phyloP scores from a whole-genome alignment of 1,284 basidiomycete species.

The Vanrija pseudolonga region DNA sequence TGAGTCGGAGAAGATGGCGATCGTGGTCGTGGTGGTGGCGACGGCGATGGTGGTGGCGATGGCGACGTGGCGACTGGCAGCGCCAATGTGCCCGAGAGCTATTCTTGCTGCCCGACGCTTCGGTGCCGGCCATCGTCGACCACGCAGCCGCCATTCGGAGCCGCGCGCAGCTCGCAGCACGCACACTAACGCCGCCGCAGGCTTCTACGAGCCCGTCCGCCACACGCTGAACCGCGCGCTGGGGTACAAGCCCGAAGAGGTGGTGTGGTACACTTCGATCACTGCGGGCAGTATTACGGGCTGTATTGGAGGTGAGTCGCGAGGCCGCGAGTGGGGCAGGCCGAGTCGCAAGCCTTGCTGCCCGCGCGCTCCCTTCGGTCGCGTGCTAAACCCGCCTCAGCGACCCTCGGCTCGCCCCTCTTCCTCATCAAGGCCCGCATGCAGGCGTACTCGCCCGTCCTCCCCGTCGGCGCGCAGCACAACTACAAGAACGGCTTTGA shows the following conservation, averaged over 20 bases:
- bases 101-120: no score
- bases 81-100: no score
- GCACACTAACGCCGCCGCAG: no score
- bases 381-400: constrained; percentile 52
- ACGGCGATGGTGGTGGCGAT: neutral
- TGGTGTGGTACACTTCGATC: constrained; percentile 69
- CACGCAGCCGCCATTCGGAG: no score
- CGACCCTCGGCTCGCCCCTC: constrained; percentile 85
- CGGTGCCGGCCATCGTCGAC: no score
- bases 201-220: constrained; percentile 93
- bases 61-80: neutral
- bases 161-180: no score
- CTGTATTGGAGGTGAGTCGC: constrained; percentile 71
- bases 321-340: neutral
- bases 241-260: constrained; percentile 63
- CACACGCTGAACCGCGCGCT: constrained; percentile 64
- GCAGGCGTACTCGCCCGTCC: constrained; percentile 90
- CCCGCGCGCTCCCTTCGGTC: no score
- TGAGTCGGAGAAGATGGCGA: constrained; percentile 48
- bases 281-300: constrained; percentile 84
- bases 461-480: constrained; percentile 93
- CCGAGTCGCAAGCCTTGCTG: no score
- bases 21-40: neutral
- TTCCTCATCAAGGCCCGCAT: constrained; percentile 96
- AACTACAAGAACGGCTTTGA: constrained; percentile 79